Conservation (phyloP, 176 grass and related monocot species). For the Saccharum officinarum region DNA sequence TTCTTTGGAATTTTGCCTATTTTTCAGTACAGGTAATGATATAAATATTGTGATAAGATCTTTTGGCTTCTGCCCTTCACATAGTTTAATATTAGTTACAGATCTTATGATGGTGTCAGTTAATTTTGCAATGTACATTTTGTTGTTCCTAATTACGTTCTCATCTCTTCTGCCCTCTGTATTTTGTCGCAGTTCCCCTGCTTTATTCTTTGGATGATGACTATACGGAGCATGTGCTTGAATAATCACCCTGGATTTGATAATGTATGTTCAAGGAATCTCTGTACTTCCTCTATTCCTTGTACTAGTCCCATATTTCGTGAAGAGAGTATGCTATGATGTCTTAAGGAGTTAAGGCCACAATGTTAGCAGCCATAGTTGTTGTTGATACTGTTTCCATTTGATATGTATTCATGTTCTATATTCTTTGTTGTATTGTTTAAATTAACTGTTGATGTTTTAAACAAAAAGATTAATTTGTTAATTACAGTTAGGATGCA, state of each 20-base stretch:
- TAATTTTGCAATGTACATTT: background rate
- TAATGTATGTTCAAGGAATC: slow-evolving; percentile 67
- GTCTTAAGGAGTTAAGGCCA: background rate
- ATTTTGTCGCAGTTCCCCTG: slow-evolving; percentile 60
- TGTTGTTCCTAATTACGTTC: background rate
- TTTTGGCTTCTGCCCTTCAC: background rate
- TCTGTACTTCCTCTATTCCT: slow-evolving; percentile 19
- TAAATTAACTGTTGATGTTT: background rate
- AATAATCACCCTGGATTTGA: slow-evolving; percentile 74
- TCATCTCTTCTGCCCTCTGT: slow-evolving; percentile 4
- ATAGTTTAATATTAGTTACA: slow-evolving; percentile 13
- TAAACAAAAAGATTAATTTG: background rate
- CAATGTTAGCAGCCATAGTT: slow-evolving; percentile 9
- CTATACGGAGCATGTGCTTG: slow-evolving; percentile 80
- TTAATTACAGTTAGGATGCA: background rate
- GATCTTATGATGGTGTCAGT: background rate
- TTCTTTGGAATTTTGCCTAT: slow-evolving; percentile 85
- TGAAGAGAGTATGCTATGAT: slow-evolving; percentile 11
- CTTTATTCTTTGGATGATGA: slow-evolving; percentile 89
- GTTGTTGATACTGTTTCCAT: slow-evolving; percentile 3
- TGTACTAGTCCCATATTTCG: slow-evolving; percentile 18
- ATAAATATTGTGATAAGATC: slow-evolving; percentile 8
- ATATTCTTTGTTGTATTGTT: background rate
- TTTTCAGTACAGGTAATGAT: slow-evolving; percentile 75
- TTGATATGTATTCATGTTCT: slow-evolving; percentile 13